Percentiles rank a stretch among this genome's conserved stretches.
Evolutionary conservation across 441 rosid species (phyloP).

Genomic region (Gossypium schwendimanii): DNA sequence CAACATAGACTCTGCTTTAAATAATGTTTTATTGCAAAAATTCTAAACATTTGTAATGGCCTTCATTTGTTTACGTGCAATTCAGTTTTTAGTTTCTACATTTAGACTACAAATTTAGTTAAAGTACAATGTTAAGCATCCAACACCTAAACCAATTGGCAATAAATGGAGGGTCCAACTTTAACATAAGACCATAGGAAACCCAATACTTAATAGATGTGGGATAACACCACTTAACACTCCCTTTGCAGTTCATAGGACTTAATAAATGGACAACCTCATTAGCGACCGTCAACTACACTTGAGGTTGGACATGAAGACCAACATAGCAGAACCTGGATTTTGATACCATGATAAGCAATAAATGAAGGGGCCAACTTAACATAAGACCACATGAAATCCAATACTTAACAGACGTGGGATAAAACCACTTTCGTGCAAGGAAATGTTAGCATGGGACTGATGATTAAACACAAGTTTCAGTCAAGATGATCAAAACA

Average conservation of each 20-base stretch:
- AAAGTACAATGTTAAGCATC: neutral
- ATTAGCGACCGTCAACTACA: too few relatives aligned
- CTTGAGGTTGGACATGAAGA: too few relatives aligned
- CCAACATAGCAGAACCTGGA: too few relatives aligned
- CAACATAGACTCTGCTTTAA: neutral
- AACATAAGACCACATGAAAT: neutral
- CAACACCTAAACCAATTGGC: too few relatives aligned
- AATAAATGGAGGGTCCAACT: too few relatives aligned
- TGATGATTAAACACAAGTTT: neutral
- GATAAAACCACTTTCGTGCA: neutral
- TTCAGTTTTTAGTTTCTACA: neutral
- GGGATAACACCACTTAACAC: too few relatives aligned
- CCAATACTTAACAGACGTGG: neutral
- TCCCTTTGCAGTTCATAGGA: too few relatives aligned
- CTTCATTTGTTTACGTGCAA: neutral
- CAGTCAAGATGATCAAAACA: constrained; percentile 1
- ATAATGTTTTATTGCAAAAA: neutral
- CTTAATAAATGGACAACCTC: too few relatives aligned
- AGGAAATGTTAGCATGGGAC: neutral
- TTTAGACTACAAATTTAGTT: neutral
- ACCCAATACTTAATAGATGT: too few relatives aligned
- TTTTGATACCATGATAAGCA: neutral
- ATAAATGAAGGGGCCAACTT: neutral
- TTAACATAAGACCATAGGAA: too few relatives aligned
- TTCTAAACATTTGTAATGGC: neutral